These are phyloP conservation scores for Spiromastix sp. DNA, from an alignment of 2,329 filamentous ascomycete genomes.

Conservation along the genomic window DNA sequence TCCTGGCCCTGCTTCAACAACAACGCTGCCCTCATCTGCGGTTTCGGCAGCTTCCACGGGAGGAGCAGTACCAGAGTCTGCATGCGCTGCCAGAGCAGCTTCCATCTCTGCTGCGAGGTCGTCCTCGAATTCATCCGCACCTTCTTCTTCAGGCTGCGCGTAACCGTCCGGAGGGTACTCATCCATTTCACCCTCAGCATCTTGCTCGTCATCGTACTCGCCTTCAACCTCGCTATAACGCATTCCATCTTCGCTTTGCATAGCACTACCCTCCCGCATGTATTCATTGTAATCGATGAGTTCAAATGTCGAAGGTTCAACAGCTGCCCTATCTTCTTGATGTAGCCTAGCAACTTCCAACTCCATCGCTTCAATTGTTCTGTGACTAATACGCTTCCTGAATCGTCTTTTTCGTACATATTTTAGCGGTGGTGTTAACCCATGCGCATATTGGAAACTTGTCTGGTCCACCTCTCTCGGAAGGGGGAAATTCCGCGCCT, in stretches of 20 bases:
- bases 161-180: conserved; percentile 22
- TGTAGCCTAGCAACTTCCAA: conserved; percentile 66
- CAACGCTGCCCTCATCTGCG: conserved; percentile 11
- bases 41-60: conserved; percentile 16
- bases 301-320: conserved; percentile 50
- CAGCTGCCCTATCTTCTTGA: conserved; percentile 53
- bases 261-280: conserved; percentile 31
- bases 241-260: conserved; percentile 33
- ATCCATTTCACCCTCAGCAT: conserved; percentile 39
- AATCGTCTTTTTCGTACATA: conserved; percentile 75
- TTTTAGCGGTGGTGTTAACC: conserved; percentile 78
- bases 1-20: conserved; percentile 7
- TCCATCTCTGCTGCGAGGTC: conserved; percentile 35
- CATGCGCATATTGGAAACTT: conserved; percentile 69
- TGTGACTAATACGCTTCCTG: conserved; percentile 68
- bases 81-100: conserved; percentile 29
- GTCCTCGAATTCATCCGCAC: conserved; percentile 30
- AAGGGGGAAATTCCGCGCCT: conserved; percentile 55
- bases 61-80: conserved; percentile 19
- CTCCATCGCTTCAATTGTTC: conserved; percentile 78
- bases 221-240: conserved; percentile 36
- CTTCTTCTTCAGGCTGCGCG: conserved; percentile 22
- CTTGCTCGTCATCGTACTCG: conserved; percentile 37
- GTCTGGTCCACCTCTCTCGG: conserved; percentile 58
- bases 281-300: conserved; percentile 46